Evolutionary conservation across 2,329 filamentous ascomycete genomes (phyloP).

Genomic region (Mariannaea elegans): DNA sequence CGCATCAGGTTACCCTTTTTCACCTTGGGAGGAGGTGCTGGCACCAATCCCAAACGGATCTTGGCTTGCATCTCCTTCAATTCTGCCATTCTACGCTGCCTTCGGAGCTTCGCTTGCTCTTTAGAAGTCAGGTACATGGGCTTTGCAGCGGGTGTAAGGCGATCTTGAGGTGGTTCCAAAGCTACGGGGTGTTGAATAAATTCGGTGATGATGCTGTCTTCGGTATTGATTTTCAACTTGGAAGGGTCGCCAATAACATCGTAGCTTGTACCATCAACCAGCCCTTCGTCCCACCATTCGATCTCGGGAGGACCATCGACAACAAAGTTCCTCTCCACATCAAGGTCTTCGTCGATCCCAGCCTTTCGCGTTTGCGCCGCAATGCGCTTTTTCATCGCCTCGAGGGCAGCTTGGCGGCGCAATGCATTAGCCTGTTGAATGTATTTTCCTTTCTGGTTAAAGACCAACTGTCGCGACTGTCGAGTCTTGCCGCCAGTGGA

Average conservation of each 20-base stretch:
- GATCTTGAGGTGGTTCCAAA: slow-evolving; percentile 90
- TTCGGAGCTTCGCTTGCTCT: slow-evolving; percentile 89
- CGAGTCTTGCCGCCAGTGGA: slow-evolving; percentile 66
- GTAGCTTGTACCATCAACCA: slow-evolving; percentile 81
- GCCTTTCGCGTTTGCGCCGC: slow-evolving; percentile 86
- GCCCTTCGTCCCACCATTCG: slow-evolving; percentile 97
- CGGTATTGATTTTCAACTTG: slow-evolving; percentile 76
- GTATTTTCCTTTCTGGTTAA: slow-evolving; percentile 97
- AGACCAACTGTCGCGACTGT: slow-evolving; percentile 79
- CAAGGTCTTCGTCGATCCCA: slow-evolving; percentile 91
- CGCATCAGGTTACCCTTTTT: slow-evolving; percentile 99
- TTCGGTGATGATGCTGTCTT: slow-evolving; percentile 88
- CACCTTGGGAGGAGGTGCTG: slow-evolving; percentile 92
- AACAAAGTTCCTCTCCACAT: slow-evolving; percentile 88
- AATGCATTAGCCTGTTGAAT: slow-evolving; percentile 93
- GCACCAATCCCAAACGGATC: slow-evolving; percentile 88
- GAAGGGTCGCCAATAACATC: slow-evolving; percentile 70
- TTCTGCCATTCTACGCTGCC: slow-evolving; percentile 90
- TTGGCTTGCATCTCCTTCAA: slow-evolving; percentile 97
- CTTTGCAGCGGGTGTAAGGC: slow-evolving; percentile 79
- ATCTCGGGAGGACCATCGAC: slow-evolving; percentile 85
- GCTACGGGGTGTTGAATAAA: slow-evolving; percentile 94
- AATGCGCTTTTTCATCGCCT: slow-evolving; percentile 94
- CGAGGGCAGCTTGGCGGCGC: slow-evolving; percentile 85
- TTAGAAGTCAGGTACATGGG: slow-evolving; percentile 91